Evolutionary conservation across 1,139 yeast genomes (phyloP).

Genomic region (Suhomyces choctaworum): DNA sequence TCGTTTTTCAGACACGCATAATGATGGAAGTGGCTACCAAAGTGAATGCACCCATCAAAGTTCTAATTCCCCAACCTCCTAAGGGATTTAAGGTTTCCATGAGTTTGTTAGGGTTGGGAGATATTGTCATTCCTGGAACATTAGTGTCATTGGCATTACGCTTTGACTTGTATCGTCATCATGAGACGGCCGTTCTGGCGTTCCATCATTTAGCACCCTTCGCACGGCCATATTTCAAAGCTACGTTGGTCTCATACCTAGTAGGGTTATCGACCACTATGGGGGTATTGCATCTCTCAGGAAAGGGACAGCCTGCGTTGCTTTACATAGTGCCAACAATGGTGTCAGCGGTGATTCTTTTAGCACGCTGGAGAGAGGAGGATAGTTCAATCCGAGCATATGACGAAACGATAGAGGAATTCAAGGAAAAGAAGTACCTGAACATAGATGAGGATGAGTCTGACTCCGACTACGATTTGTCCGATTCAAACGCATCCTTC

Average conservation of each 20-base stretch:
- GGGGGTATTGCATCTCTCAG: slow-evolving; percentile 35
- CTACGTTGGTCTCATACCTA: slow-evolving; percentile 45
- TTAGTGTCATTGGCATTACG: slow-evolving; percentile 51
- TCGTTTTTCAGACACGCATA: slow-evolving; percentile 62
- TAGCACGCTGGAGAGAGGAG: slow-evolving; percentile 43
- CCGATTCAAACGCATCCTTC: slow-evolving; percentile 21
- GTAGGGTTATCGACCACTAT: slow-evolving; percentile 48
- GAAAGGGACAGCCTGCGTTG: slow-evolving; percentile 66
- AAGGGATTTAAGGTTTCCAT: slow-evolving; percentile 5
- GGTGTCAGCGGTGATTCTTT: slow-evolving; percentile 29
- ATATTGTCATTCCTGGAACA: slow-evolving; percentile 58
- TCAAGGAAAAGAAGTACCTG: slow-evolving; percentile 14
- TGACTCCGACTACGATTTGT: slow-evolving; percentile 18
- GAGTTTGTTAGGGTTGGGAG: slow-evolving; percentile 56
- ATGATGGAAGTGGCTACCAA: slow-evolving; percentile 64
- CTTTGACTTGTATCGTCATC: slow-evolving; percentile 46
- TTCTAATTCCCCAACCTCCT: slow-evolving; percentile 45
- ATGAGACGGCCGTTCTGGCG: slow-evolving; percentile 25
- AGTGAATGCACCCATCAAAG: slow-evolving; percentile 56
- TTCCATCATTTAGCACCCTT: slow-evolving; percentile 43
- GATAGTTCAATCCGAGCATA: slow-evolving; percentile 25
- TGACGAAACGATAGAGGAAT: slow-evolving; percentile 20
- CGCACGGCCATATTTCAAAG: slow-evolving; percentile 46
- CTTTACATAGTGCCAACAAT: slow-evolving; percentile 60
- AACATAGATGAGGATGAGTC: slow-evolving; percentile 23